Conservation (phyloP, 192 early-diverging fungal genomes). For the Phlyctochytrium arcticum region DNA sequence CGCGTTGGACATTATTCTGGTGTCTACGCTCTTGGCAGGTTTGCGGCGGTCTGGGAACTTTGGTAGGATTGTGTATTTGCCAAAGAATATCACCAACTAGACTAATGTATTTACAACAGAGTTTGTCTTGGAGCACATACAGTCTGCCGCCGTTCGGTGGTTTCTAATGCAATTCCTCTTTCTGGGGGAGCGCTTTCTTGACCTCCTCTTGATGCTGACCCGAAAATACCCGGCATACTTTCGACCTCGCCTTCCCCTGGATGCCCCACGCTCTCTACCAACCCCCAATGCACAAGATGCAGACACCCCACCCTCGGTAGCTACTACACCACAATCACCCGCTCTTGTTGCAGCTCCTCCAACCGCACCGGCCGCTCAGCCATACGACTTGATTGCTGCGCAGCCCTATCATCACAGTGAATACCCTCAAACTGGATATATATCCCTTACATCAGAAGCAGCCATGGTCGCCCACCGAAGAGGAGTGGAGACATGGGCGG, state of each 20-base stretch:
- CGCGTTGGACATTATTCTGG: constrained; percentile 6
- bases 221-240: constrained; percentile 10
- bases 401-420: no score
- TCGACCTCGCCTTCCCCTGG: neutral
- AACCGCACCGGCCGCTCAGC: neutral
- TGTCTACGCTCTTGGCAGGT: constrained; percentile 17
- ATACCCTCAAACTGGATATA: no score
- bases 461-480: neutral
- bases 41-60: constrained; percentile 19
- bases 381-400: neutral
- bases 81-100: neutral
- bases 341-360: no score
- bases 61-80: constrained; percentile 1
- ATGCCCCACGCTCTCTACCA: neutral
- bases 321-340: no score
- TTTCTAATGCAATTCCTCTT: constrained; percentile 15
- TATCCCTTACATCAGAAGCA: no score
- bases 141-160: constrained; percentile 13
- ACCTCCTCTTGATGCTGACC: constrained; percentile 12
- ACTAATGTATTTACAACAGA: neutral
- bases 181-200: constrained; percentile 17
- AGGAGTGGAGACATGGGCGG: neutral
- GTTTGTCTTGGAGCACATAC: constrained; percentile 2
- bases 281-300: neutral
- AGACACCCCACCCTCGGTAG: no score